A percentile compares a stretch with the other conserved stretches of the same genome.
Conservation (phyloP, 2,329 filamentous ascomycete genomes). For the Colletotrichum somersetense region DNA sequence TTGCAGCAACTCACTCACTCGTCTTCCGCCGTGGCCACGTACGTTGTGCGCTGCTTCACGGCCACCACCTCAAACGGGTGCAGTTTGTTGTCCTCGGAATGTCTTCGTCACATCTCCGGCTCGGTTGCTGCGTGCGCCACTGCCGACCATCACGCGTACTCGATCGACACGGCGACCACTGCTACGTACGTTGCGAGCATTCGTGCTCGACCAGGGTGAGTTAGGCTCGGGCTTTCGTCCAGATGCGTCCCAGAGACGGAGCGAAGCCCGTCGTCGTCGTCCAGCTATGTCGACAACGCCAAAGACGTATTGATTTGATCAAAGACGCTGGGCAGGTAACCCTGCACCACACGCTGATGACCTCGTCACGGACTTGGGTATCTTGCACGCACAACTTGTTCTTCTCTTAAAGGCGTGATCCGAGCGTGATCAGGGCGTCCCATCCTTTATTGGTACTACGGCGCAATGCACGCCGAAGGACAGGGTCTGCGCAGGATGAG, state of each 20-base stretch:
- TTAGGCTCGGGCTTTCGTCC: neutral
- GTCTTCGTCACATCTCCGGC: neutral
- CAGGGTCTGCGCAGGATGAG: neutral
- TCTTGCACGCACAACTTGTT: neutral
- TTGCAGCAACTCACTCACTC: neutral
- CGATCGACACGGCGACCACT: neutral
- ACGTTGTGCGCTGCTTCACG: neutral
- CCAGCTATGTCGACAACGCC: neutral
- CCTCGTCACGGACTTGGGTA: neutral
- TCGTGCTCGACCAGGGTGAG: neutral
- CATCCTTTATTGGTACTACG: conserved; percentile 20
- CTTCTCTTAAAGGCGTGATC: neutral
- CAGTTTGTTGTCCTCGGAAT: neutral
- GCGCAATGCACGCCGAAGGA: conserved; percentile 28
- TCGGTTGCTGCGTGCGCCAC: neutral
- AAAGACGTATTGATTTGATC: neutral
- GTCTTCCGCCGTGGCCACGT: neutral
- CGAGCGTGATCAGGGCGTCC: neutral
- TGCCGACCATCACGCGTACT: neutral
- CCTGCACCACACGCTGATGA: neutral
- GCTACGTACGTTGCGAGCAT: neutral
- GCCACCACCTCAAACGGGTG: neutral
- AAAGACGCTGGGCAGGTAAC: neutral
- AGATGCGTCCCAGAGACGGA: conserved; percentile 14
- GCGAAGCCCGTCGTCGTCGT: neutral